Evolutionary conservation across 2,329 filamentous ascomycete species (phyloP), one percentile per base, ranked within the genome.

Genomic region (Hypoxylon sp.): DNA sequence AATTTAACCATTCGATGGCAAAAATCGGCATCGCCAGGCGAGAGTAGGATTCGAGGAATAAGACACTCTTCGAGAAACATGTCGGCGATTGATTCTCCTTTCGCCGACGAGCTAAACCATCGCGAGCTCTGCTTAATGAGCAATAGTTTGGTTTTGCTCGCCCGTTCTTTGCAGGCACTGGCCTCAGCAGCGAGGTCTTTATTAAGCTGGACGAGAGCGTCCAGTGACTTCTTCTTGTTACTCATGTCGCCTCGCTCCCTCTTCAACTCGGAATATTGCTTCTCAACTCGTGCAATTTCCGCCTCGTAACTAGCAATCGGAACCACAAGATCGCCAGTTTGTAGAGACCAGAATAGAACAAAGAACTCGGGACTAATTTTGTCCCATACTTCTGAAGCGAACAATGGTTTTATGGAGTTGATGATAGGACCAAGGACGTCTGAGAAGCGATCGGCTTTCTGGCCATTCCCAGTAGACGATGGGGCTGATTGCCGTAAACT

Each of bases 311-410:
- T 91, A 32, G 88, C 85, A 64, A 87, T 87, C 1, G 92, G 91
- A 67, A 94, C 88, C 59, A 87, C 86, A 59, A 97, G 82, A 74
- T 99, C 94, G 47, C 91, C 89, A 2, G 96, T 85, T 26, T 93
- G 89, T 11, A 97, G 83, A 52, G 94, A 90, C 95, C 95, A 99
- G 78, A 99, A 99, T 0, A 91, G 91, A 44, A 91, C 87, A 73
- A 93, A 97, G 75, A 97, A 94, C 28, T 91, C 88, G 0, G 93
- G 84, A 44, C 88, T 93, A 53, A 97, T 85, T 51, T 86, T 87
- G 10, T 86, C 81, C 83, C 90, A 93, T 4, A 88, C 85, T 6
- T 87, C 84, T 1, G 85, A 78, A 0, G 91, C 86, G 10, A 92
- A 75, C 0, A 85, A 80, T 5, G 81, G 79, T 62, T 86, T 85